A percentile compares a stretch with the other conserved stretches of the same genome.
Evolutionary conservation across 345 rosid species (phyloP).

Genomic region (Melaleuca quinquenervia): DNA sequence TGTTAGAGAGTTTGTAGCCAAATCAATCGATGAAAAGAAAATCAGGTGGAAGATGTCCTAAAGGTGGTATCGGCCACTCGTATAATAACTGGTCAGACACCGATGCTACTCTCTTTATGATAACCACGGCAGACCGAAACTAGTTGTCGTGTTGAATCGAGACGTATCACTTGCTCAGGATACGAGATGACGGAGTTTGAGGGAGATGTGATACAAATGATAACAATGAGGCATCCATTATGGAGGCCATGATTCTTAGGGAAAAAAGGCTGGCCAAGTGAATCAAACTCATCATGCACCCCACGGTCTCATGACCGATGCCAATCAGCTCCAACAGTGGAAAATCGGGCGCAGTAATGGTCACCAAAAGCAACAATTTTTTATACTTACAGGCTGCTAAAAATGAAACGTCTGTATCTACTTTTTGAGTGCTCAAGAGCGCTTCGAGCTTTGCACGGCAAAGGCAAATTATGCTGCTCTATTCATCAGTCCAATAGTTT

Average conservation of each 20-base stretch:
- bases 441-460: neutral
- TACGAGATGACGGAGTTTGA: neutral
- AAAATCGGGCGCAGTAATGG: neutral
- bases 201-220: neutral
- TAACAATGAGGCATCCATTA: neutral
- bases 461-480: neutral
- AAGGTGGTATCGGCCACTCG: neutral
- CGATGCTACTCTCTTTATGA: neutral
- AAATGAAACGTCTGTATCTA: neutral
- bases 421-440: neutral
- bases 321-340: neutral
- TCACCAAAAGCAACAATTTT: neutral
- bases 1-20: neutral
- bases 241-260: neutral
- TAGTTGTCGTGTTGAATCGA: neutral
- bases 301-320: neutral
- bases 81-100: neutral
- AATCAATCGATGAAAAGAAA: neutral
- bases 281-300: neutral
- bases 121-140: neutral
- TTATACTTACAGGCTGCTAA: neutral
- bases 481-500: neutral
- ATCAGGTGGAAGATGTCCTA: neutral
- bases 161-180: neutral
- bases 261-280: neutral